A percentile compares a stretch with the other conserved stretches of the same genome.
Evolutionary conservation across 148 eudicot species (phyloP).

Genomic region (Cornus controversa): DNA sequence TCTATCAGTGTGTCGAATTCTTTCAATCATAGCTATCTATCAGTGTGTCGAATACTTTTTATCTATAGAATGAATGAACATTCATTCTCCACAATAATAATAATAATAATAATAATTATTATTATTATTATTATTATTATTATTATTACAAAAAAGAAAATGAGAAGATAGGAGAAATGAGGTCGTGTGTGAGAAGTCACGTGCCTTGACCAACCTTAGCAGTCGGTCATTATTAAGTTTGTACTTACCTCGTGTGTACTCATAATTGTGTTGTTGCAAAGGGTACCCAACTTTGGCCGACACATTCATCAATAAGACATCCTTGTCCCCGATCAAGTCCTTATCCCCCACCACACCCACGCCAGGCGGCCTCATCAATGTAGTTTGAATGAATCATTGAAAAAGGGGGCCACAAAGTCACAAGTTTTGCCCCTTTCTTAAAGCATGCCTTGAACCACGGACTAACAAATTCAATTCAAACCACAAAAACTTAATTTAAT

Average conservation of each 20-base stretch:
- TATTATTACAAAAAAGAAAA: no score
- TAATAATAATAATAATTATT: no score
- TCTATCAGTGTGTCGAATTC: no score
- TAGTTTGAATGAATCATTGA: conserved; percentile 25
- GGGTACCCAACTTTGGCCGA: conserved; percentile 40
- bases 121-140: no score
- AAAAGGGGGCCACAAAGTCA: conserved; percentile 6
- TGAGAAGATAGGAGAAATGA: no score
- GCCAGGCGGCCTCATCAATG: conserved; percentile 23
- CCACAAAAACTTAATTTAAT: no score
- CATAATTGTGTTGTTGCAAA: conserved; percentile 36
- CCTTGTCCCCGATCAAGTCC: conserved; percentile 24
- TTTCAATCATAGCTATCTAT: no score
- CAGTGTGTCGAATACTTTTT: no score
- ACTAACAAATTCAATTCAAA: background rate
- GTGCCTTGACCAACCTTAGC: conserved; percentile 22
- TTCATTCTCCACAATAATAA: no score
- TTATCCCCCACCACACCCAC: conserved; percentile 11
- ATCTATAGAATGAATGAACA: no score
- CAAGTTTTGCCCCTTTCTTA: background rate
- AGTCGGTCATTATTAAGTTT: conserved; percentile 16
- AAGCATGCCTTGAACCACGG: conserved; percentile 40
- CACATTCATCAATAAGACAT: conserved; percentile 35
- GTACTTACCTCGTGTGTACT: conserved; percentile 44
- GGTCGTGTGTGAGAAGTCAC: conserved; percentile 8